Percentiles rank a stretch among this genome's conserved stretches.
Evolutionary conservation across 78 protist species (phyloP).

Genomic region (Polysphondylium violaceum): DNA sequence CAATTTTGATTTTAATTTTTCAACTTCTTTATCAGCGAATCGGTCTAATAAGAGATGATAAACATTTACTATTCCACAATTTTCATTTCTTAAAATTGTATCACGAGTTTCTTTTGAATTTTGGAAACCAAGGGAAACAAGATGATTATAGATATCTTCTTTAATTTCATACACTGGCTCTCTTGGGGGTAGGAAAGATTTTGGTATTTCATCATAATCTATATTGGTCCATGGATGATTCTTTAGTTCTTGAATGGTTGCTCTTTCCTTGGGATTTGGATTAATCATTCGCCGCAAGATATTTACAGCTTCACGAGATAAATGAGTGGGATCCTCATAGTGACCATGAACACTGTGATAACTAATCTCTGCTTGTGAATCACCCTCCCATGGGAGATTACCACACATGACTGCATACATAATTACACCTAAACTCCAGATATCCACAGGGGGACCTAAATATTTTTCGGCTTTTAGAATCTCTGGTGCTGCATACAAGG

Average conservation of each 20-base stretch:
- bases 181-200: conserved; percentile 50
- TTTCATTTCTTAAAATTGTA: conserved; percentile 27
- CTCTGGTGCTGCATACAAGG: conserved; percentile 92
- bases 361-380: conserved; percentile 57
- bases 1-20: conserved; percentile 39
- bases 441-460: conserved; percentile 85
- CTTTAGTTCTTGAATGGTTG: conserved; percentile 71
- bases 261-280: conserved; percentile 69
- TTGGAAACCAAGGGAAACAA: conserved; percentile 51
- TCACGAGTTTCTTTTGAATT: conserved; percentile 46
- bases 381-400: conserved; percentile 74
- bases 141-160: conserved; percentile 41
- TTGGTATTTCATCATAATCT: conserved; percentile 62
- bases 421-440: conserved; percentile 85
- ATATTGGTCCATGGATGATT: conserved; percentile 76
- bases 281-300: conserved; percentile 66
- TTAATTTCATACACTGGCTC: conserved; percentile 65
- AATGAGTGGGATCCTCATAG: conserved; percentile 49
- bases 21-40: conserved; percentile 34
- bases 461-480: conserved; percentile 82
- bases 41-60: conserved; percentile 59
- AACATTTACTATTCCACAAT: conserved; percentile 42
- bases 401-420: conserved; percentile 67
- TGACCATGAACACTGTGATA: conserved; percentile 50
- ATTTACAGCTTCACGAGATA: conserved; percentile 46